Evolutionary conservation across 2,329 filamentous ascomycete genomes (phyloP).

Genomic region (Fusarium sp.): DNA sequence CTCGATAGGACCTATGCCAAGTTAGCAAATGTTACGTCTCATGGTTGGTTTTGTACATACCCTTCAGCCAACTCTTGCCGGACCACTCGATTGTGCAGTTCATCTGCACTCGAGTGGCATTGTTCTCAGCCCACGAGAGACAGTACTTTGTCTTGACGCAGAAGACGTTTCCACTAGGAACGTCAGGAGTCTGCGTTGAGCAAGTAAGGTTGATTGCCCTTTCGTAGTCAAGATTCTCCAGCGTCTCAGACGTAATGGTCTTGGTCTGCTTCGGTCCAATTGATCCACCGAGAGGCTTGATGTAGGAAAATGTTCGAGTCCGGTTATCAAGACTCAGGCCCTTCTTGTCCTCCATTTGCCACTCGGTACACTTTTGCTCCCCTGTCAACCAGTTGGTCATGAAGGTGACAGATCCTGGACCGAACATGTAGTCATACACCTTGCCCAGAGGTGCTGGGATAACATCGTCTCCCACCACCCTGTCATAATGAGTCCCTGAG

Average conservation of each 20-base stretch:
- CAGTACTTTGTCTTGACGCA: slow-evolving; percentile 93
- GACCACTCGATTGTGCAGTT: slow-evolving; percentile 95
- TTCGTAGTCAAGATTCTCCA: slow-evolving; percentile 88
- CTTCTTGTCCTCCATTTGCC: slow-evolving; percentile 85
- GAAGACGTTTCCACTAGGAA: slow-evolving; percentile 92
- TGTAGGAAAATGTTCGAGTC: slow-evolving; percentile 80
- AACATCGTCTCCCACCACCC: slow-evolving; percentile 81
- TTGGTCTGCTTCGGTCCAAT: slow-evolving; percentile 96
- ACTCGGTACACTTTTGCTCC: slow-evolving; percentile 88
- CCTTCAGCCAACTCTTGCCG: slow-evolving; percentile 97
- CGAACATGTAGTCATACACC: slow-evolving; percentile 88
- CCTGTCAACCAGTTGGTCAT: slow-evolving; percentile 86
- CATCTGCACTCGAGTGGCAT: slow-evolving; percentile 82
- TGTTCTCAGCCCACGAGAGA: slow-evolving; percentile 88
- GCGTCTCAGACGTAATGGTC: slow-evolving; percentile 82
- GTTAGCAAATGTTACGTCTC: slow-evolving; percentile 43
- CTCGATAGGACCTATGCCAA: slow-evolving; percentile 80
- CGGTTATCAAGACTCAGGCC: slow-evolving; percentile 78
- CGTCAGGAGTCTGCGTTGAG: slow-evolving; percentile 89
- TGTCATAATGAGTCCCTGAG: slow-evolving; percentile 79
- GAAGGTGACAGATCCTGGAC: slow-evolving; percentile 77
- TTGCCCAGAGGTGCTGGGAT: slow-evolving; percentile 90
- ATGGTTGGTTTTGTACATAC: slow-evolving; percentile 57
- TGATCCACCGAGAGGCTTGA: slow-evolving; percentile 83
- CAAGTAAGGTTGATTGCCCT: slow-evolving; percentile 84